These are phyloP conservation scores for Hypoxylon lienhwacheense DNA, from an alignment of 495 filamentous ascomycete genomes.

Conservation along the genomic window DNA sequence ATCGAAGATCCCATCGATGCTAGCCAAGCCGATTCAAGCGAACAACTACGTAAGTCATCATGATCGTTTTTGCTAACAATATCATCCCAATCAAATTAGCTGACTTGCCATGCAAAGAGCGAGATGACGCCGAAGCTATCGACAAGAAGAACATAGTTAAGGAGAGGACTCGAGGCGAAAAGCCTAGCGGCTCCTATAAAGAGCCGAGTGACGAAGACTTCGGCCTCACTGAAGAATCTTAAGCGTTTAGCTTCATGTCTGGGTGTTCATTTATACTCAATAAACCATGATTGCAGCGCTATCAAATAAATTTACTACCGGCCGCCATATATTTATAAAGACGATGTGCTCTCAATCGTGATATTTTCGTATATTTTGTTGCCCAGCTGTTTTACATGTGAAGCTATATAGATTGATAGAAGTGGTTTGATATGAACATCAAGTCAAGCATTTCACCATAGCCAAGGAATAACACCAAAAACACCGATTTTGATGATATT, in stretches of 20 bases:
- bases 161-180: constrained; percentile 52
- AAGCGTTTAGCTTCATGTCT: background rate
- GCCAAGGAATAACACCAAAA: too few relatives aligned
- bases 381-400: too few relatives aligned
- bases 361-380: too few relatives aligned
- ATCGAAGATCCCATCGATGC: constrained; percentile 54
- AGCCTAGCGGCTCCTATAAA: constrained; percentile 49
- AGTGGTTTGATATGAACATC: too few relatives aligned
- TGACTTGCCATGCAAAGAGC: constrained; percentile 37
- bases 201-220: constrained; percentile 58
- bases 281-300: too few relatives aligned
- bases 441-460: too few relatives aligned
- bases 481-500: too few relatives aligned
- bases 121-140: constrained; percentile 58
- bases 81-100: background rate
- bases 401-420: too few relatives aligned
- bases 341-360: too few relatives aligned
- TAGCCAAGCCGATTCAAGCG: constrained; percentile 51
- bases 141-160: constrained; percentile 55
- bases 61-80: background rate
- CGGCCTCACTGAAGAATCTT: constrained; percentile 22
- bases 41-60: constrained; percentile 50
- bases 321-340: too few relatives aligned
- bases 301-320: too few relatives aligned
- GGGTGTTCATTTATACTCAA: too few relatives aligned